These are phyloP conservation scores for Aspergillus sp. DNA, from an alignment of 2,329 filamentous ascomycete genomes.

Conservation along the genomic window DNA sequence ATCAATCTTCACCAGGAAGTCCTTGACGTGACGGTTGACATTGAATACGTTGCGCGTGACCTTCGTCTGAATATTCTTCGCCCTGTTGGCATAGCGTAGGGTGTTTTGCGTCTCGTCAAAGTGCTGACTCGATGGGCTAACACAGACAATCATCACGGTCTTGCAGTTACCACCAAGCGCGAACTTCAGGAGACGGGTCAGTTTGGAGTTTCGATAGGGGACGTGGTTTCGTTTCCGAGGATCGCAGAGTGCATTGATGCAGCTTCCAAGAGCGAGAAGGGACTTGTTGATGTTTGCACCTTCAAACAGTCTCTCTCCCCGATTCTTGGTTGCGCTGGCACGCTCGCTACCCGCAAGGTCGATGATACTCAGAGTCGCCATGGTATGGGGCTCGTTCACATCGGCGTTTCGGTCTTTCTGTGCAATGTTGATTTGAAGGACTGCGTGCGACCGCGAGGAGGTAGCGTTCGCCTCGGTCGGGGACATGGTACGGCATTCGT, in stretches of 20 bases:
- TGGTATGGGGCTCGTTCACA: conserved; percentile 92
- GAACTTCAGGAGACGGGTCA: conserved; percentile 93
- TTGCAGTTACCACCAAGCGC: conserved; percentile 97
- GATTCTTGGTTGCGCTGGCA: conserved; percentile 94
- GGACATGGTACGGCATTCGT: conserved; percentile 92
- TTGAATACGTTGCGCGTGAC: conserved; percentile 99
- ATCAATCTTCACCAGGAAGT: conserved; percentile 98
- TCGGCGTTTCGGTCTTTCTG: conserved; percentile 92
- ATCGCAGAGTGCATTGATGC: conserved; percentile 97
- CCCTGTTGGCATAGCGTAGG: conserved; percentile 91
- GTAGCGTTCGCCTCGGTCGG: conserved; percentile 97
- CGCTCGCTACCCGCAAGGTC: conserved; percentile 95
- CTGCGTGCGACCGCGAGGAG: conserved; percentile 93
- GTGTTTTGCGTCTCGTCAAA: conserved; percentile 99
- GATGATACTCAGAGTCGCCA: conserved; percentile 98
- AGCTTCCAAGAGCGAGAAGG: conserved; percentile 87
- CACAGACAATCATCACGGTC: conserved; percentile 99
- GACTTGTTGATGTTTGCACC: conserved; percentile 99
- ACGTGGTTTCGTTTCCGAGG: conserved; percentile 89
- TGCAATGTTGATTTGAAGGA: conserved; percentile 94
- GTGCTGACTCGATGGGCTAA: conserved; percentile 93
- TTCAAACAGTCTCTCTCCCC: conserved; percentile 85
- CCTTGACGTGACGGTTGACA: conserved; percentile 97
- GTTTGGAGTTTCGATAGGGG: conserved; percentile 95
- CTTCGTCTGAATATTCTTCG: conserved; percentile 99